These are phyloP conservation scores for Blastocystis sp. DNA, from an alignment of 352 stramenopile genomes.

Conservation along the genomic window DNA sequence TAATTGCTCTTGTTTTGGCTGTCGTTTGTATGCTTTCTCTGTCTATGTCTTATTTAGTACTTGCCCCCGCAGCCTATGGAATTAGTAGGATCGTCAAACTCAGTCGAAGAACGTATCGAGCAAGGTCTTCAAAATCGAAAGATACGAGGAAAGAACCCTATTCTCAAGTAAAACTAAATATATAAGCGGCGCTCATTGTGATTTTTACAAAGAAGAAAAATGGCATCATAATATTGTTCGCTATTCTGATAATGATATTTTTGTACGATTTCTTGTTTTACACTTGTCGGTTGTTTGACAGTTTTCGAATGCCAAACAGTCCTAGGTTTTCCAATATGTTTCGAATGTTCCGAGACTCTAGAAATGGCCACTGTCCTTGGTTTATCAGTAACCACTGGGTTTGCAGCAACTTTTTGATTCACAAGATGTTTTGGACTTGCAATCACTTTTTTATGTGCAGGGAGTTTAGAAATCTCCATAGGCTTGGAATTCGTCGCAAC, in stretches of 20 bases:
- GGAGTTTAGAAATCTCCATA: no score
- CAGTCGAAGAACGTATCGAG: not conserved
- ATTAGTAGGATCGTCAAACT: slow-evolving; percentile 10
- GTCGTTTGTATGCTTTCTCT: not conserved
- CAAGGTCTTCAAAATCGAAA: not conserved
- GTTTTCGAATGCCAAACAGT: no score
- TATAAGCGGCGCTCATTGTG: not conserved
- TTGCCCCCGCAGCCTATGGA: slow-evolving; percentile 38
- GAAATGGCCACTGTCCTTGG: no score
- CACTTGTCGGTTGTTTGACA: not conserved
- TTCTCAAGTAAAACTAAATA: not conserved
- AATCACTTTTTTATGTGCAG: no score
- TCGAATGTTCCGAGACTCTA: no score
- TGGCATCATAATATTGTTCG: not conserved
- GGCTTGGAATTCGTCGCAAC: no score
- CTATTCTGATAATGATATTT: not conserved
- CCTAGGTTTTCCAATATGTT: no score
- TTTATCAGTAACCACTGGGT: no score
- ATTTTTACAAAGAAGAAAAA: not conserved
- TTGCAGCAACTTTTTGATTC: no score
- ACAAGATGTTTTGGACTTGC: no score
- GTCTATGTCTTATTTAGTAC: not conserved
- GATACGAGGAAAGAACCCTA: not conserved
- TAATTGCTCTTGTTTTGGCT: not conserved
- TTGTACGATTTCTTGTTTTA: no score